Evolutionary conservation across 306 rosid species (phyloP), one percentile per base, ranked within the genome.

Genomic region (Vigna angularis): DNA sequence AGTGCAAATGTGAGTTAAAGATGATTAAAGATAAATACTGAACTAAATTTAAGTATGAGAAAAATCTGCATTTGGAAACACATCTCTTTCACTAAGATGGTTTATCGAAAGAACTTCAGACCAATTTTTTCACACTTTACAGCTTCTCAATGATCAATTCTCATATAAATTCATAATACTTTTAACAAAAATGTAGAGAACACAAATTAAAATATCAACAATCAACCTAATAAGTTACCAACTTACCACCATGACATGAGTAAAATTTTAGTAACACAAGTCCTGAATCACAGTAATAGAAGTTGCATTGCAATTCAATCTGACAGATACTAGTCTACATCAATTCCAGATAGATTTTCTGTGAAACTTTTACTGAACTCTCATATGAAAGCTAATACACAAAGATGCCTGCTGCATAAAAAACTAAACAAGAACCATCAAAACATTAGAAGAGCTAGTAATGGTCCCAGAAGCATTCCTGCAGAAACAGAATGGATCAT

Each of bases 71-170:
- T 68, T 45, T 40, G 73, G 42, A 45, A 26, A 47, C 48, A 68
- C 13, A 47, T 47, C 20, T 45, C 57, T 40, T 42, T 15, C 14
- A 4, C n/a, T 9, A 55, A 36, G 40, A 72, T 56, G 53, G 53
- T 38, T 72, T 72, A 72, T 22, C 64, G 16, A 55, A 72, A 53
- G 36, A 36, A 55, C 66, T 20, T 20, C 4, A 72, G 48, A 72
- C 10, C 76, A 56, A 38, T 24, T 20, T 20, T 8, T 55, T 14
- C 7, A 10, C 45, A 15, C 42, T 62, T 30, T 9, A 13, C 18
- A 12, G 40, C 20, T 61, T 61, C 4, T 30, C 44, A 30, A 61
- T 61, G 44, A 61, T 3, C 14, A 28, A 18, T 18, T 34, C 49
- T 51, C 74, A 8, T 16, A 70, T 4, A 70, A 26, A 49, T 17